A percentile compares a stretch with the other conserved stretches of the same genome.
Evolutionary conservation across 169 alveolate species (phyloP).

Genomic region (Cryptosporidium muris): DNA sequence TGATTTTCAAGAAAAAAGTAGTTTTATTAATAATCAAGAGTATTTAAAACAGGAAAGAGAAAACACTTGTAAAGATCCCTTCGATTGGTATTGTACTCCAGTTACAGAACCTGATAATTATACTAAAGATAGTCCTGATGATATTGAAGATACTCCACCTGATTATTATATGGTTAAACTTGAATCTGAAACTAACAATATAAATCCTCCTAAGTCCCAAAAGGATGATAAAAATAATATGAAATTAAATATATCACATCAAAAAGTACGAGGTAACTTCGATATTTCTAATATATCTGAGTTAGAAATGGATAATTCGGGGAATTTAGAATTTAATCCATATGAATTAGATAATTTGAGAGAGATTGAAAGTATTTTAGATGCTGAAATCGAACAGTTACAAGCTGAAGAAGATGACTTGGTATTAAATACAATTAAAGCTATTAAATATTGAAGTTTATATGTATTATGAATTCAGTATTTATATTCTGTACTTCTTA

Average conservation of each 20-base stretch:
- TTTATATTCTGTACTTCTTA: no score
- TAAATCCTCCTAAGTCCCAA: background rate
- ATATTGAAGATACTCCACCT: background rate
- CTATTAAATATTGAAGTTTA: no score
- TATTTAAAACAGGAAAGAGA: background rate
- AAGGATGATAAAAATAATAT: background rate
- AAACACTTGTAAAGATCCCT: slow-evolving; percentile 38
- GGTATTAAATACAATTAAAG: slow-evolving; percentile 2
- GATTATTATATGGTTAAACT: background rate
- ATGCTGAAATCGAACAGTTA: slow-evolving; percentile 58
- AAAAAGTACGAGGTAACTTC: no score
- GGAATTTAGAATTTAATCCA: no score
- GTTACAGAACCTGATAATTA: background rate
- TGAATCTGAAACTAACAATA: background rate
- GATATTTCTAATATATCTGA: no score
- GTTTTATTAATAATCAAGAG: background rate
- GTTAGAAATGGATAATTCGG: no score
- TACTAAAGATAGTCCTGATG: background rate
- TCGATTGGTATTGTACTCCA: slow-evolving; percentile 51
- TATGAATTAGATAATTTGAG: background rate
- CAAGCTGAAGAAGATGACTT: slow-evolving; percentile 41
- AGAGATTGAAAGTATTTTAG: slow-evolving; percentile 57
- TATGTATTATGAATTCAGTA: no score
- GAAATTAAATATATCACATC: no score
- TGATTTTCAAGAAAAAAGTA: background rate